These are phyloP conservation scores for Phytophthora macrochlamydospora DNA, from an alignment of 352 stramenopile genomes.

Conservation along the genomic window DNA sequence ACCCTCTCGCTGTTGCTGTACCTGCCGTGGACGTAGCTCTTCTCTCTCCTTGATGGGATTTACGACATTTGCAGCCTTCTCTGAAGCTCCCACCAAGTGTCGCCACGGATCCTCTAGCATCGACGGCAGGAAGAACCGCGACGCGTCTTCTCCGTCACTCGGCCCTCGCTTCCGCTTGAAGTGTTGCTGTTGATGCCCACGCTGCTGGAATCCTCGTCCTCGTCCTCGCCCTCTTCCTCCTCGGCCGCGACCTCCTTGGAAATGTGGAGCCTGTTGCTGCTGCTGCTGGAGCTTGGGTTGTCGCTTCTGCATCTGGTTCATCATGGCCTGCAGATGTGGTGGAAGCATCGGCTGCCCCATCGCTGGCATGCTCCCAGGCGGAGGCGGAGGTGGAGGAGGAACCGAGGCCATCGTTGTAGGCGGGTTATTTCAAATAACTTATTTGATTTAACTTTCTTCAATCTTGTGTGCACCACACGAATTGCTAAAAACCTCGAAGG, in stretches of 20 bases:
- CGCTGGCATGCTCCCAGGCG: neutral
- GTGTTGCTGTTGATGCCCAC: slow-evolving; percentile 17
- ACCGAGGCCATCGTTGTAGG: too few species aligned
- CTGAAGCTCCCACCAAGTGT: slow-evolving; percentile 25
- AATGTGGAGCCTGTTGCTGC: slow-evolving; percentile 16
- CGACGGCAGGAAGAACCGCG: slow-evolving; percentile 69
- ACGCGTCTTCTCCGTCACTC: slow-evolving; percentile 47
- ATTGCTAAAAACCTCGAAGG: neutral
- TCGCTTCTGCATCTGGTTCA: slow-evolving; percentile 54
- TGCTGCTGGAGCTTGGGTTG: slow-evolving; percentile 47
- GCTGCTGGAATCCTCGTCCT: slow-evolving; percentile 23
- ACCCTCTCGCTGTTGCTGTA: slow-evolving; percentile 14
- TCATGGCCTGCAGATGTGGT: slow-evolving; percentile 57
- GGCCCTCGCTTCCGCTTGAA: slow-evolving; percentile 56
- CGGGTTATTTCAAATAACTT: too few species aligned
- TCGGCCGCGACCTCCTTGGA: slow-evolving; percentile 20
- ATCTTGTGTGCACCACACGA: neutral
- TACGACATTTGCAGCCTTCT: slow-evolving; percentile 1
- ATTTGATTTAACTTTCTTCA: neutral
- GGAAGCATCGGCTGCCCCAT: slow-evolving; percentile 32
- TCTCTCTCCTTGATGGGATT: slow-evolving; percentile 12
- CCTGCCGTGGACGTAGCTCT: slow-evolving; percentile 23
- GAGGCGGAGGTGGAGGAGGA: slow-evolving; percentile 22
- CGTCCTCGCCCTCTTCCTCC: slow-evolving; percentile 22
- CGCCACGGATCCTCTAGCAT: slow-evolving; percentile 75